Base-by-base conservation (phyloP, 768 basidiomycete species). In the Strobilomyces dryophilus region DNA sequence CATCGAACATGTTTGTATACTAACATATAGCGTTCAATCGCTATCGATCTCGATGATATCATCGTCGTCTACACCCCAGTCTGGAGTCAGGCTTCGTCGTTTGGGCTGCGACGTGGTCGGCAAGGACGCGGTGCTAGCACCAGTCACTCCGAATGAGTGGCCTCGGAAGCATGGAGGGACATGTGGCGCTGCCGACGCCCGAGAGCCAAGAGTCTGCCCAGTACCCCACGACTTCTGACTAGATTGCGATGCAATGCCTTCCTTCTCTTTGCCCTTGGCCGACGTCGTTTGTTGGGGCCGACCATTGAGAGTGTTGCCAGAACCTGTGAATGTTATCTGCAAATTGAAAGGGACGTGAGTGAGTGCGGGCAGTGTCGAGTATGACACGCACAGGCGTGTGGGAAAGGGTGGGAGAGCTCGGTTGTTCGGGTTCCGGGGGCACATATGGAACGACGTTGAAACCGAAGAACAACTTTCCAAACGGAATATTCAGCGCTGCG, bases 381-480 rank as follows among this genome's bases (percentile, higher is more conserved):
- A 17, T 14, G 34, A 2, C 15, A 67, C 73, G 61, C 43, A 75
- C 62, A 20, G 71, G 53, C 29, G 66, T 52, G 47, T 61, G 61
- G 18, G 66, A 59, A 46, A 68, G 55, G 63, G 69, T 35, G 44
- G 74, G 47, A 57, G 66, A 52, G 15, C 31, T 54, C 29, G 73
- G 52, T 32, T 66, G 15, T n/a, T 53, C 52, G 5, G 55, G 59
- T 41, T 73, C 65, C 5, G 84, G 79, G 8, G 83, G 82, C 4
- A 71, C 75, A 65, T 90, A 91, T 1, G 87, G 76, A 2, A 81
- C 74, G 52, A 90, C 80, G 54, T 89, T 88, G 74, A 87, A 99
- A 10, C 97, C 97, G 64, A 99, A 98, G 77, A 99, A 99, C 18
- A 99, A 76, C 59, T 97, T 88, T 12, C 97, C 97, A 58, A 89